Base-by-base conservation (phyloP, 345 rosid species). In the Acer campestre region DNA sequence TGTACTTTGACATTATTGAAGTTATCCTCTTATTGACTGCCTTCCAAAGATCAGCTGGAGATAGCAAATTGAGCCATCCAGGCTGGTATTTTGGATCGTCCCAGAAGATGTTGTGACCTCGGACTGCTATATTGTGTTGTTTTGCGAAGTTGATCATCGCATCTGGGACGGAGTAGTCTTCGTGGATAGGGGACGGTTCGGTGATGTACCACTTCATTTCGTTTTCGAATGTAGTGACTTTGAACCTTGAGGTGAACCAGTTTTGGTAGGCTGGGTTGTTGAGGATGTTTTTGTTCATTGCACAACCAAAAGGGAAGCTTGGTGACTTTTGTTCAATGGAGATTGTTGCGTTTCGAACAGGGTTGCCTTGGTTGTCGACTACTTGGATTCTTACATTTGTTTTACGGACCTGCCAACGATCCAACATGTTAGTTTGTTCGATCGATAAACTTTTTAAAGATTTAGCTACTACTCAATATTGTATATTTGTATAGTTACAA, bases 121-220 rank as follows among this genome's bases (percentile, higher is more conserved):
- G 90, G 14, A 93, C 90, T 0, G 74, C 73, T 0, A 94, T 53
- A 4, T 76, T 74, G 29, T 90, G 81, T 13, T 75, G 29, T 71
- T 83, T 70, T n/a, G n/a, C n/a, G n/a, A n/a, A n/a, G n/a, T n/a
- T n/a, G n/a, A n/a, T n/a, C n/a, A n/a, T n/a, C n/a, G 92, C 85
- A 35, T 94, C 97, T 0, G 97, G 42, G 3, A 63, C 51, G 0
- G 93, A 82, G 75, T 91, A 94, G 83, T 89, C 88, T 81, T 86
- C 92, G 0, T 22, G 64, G 61, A 91, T 93, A 1, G 63, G 81
- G 10, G 75, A 12, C 0, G 2, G 14, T 79, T 94, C 98, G 0
- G 77, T 93, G 82, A 81, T 81, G 77, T 90, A 89, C 98, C 98
- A 94, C 68, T 94, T 94, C 95, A 94, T 85, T 83, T 88, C 98